Evolutionary conservation across 768 basidiomycete genomes (phyloP).

Genomic region (Saitozyma sp.): DNA sequence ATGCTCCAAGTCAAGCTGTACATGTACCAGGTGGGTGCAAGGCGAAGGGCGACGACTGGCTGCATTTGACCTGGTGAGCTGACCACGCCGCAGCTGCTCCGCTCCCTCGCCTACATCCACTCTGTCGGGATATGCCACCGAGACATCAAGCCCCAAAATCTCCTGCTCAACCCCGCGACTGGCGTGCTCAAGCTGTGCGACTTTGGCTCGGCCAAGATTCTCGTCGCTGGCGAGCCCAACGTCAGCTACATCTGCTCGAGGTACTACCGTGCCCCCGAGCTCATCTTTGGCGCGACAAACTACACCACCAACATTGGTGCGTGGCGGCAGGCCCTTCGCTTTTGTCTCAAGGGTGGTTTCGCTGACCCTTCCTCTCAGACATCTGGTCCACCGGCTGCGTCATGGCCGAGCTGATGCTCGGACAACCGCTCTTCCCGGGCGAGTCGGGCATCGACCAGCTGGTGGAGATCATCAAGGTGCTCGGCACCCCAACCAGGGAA

Average conservation of each 20-base stretch:
- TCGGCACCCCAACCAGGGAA: constrained; percentile 95
- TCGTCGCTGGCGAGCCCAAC: constrained; percentile 96
- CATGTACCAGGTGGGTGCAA: constrained; percentile 69
- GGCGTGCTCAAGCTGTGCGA: constrained; percentile 97
- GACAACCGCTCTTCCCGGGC: constrained; percentile 97
- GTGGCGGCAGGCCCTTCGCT: constrained; percentile 43
- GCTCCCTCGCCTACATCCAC: constrained; percentile 98
- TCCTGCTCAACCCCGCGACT: constrained; percentile 93
- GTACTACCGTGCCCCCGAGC: constrained; percentile 98
- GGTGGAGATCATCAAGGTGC: constrained; percentile 99
- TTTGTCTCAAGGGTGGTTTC: not conserved
- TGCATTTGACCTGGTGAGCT: not conserved
- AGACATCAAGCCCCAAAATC: constrained; percentile 99
- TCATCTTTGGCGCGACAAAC: constrained; percentile 99
- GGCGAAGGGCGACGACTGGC: not conserved
- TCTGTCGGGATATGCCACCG: constrained; percentile 99
- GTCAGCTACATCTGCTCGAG: constrained; percentile 99
- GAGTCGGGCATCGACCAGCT: constrained; percentile 95
- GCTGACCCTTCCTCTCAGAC: constrained; percentile 58
- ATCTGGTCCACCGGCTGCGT: constrained; percentile 99
- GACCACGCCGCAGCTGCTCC: constrained; percentile 69
- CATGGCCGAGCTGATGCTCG: constrained; percentile 99
- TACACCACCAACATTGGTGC: constrained; percentile 98
- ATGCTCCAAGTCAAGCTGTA: constrained; percentile 99
- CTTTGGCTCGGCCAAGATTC: constrained; percentile 98